phyloP scores from a whole-genome alignment of 805 yeast species.

The Maudiozyma saulgeensis region DNA sequence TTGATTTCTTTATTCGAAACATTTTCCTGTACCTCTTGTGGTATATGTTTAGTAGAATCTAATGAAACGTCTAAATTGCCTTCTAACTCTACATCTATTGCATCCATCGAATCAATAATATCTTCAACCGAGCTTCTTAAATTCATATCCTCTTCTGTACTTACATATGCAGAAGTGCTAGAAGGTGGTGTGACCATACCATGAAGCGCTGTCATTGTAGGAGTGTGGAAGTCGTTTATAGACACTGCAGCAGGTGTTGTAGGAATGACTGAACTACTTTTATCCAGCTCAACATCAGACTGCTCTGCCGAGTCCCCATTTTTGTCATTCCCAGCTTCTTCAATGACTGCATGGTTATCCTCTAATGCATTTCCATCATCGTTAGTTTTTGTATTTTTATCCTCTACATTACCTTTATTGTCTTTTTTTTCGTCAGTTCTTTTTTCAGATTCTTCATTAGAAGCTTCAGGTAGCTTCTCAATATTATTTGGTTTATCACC shows the following conservation, averaged over 20 bases:
- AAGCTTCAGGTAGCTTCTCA: too few relatives aligned
- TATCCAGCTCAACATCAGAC: not conserved
- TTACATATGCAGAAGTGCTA: slow-evolving; percentile 1
- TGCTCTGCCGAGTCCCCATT: not conserved
- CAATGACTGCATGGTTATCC: too few relatives aligned
- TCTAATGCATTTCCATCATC: too few relatives aligned
- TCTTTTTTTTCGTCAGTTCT: too few relatives aligned
- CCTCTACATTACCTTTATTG: too few relatives aligned
- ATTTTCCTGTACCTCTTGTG: not conserved
- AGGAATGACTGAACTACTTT: not conserved
- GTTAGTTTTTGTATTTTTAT: too few relatives aligned
- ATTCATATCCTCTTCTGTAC: slow-evolving; percentile 2
- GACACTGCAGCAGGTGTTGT: not conserved
- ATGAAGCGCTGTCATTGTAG: not conserved
- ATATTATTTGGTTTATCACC: too few relatives aligned
- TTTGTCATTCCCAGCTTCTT: not conserved
- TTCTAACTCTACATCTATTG: not conserved
- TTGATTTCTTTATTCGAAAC: too few relatives aligned
- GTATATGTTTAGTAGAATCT: not conserved
- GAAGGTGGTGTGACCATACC: not conserved
- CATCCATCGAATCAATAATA: slow-evolving; percentile 2
- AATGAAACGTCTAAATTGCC: not conserved
- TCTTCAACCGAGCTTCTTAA: slow-evolving; percentile 1
- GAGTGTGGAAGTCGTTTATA: not conserved
- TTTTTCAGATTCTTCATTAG: too few relatives aligned